These are phyloP conservation scores for Eudorina sp. DNA, from an alignment of 139 green algal genomes.

Conservation along the genomic window DNA sequence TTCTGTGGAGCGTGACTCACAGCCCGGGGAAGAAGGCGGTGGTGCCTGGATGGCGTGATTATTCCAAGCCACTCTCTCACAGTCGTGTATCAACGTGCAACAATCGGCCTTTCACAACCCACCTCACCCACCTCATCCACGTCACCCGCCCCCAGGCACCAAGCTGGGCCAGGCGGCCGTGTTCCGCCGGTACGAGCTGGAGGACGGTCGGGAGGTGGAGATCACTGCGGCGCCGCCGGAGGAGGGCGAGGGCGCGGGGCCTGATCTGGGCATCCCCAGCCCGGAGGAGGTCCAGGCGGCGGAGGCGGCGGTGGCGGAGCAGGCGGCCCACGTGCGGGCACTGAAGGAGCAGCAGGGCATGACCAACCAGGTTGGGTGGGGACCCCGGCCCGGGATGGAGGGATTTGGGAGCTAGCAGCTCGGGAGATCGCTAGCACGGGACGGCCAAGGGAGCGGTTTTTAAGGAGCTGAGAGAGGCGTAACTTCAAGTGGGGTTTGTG, in stretches of 20 bases:
- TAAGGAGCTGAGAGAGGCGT: too few relatives aligned
- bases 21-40: too few relatives aligned
- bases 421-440: too few relatives aligned
- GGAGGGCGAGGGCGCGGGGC: slow-evolving; percentile 8
- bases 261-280: background rate
- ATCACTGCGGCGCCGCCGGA: background rate
- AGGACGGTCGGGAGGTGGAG: slow-evolving; percentile 49
- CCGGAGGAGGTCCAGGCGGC: slow-evolving; percentile 57
- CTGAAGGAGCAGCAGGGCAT: slow-evolving; percentile 64
- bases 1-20: too few relatives aligned
- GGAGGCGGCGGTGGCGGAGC: slow-evolving; percentile 58
- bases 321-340: slow-evolving; percentile 52
- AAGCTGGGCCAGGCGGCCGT: slow-evolving; percentile 62
- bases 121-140: background rate
- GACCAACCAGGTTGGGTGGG: slow-evolving; percentile 55
- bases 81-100: too few relatives aligned
- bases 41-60: too few relatives aligned
- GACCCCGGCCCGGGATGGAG: background rate
- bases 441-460: too few relatives aligned
- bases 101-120: too few relatives aligned
- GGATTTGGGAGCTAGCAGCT: too few relatives aligned
- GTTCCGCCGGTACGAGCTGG: slow-evolving; percentile 61
- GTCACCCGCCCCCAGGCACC: slow-evolving; percentile 13
- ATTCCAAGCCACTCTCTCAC: too few relatives aligned
- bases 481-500: too few relatives aligned